phyloP scores from a whole-genome alignment of 768 basidiomycete genomes.

The Crassisporium funariophilum region DNA sequence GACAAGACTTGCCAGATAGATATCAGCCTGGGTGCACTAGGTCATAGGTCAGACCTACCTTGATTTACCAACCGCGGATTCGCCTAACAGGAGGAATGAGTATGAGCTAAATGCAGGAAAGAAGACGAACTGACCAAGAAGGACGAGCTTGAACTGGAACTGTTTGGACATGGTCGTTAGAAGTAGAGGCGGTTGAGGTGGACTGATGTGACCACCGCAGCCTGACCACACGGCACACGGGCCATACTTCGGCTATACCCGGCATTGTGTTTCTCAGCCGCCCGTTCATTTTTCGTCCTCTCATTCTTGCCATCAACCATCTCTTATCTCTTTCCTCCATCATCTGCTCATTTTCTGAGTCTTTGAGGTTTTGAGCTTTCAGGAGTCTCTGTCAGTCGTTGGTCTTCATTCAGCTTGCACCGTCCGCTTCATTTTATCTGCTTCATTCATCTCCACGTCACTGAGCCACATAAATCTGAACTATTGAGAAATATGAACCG shows the following conservation, averaged over 20 bases:
- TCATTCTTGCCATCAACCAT: slow-evolving; percentile 15
- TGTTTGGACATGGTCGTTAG: slow-evolving; percentile 80
- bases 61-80: slow-evolving; percentile 97
- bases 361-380: slow-evolving; percentile 35
- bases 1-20: slow-evolving; percentile 68
- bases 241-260: slow-evolving; percentile 31
- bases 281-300: slow-evolving; percentile 21
- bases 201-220: slow-evolving; percentile 26
- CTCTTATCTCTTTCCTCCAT: slow-evolving; percentile 19
- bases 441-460: slow-evolving; percentile 35
- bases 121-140: slow-evolving; percentile 69
- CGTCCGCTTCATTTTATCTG: slow-evolving; percentile 15
- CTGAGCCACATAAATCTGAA: slow-evolving; percentile 25
- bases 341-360: slow-evolving; percentile 19
- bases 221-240: slow-evolving; percentile 29
- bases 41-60: slow-evolving; percentile 53
- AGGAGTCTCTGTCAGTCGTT: slow-evolving; percentile 23
- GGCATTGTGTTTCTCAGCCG: slow-evolving; percentile 23
- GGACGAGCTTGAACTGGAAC: slow-evolving; percentile 94
- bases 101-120: slow-evolving; percentile 3
- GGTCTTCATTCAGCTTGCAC: background rate
- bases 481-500: slow-evolving; percentile 67
- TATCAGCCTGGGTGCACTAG: slow-evolving; percentile 23
- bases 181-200: slow-evolving; percentile 25
- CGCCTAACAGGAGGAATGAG: slow-evolving; percentile 54